Percentiles rank a stretch among this genome's conserved stretches.
These are phyloP conservation scores for Populus ilicifolia DNA, from an alignment of 345 rosid genomes.

Conservation along the genomic window DNA sequence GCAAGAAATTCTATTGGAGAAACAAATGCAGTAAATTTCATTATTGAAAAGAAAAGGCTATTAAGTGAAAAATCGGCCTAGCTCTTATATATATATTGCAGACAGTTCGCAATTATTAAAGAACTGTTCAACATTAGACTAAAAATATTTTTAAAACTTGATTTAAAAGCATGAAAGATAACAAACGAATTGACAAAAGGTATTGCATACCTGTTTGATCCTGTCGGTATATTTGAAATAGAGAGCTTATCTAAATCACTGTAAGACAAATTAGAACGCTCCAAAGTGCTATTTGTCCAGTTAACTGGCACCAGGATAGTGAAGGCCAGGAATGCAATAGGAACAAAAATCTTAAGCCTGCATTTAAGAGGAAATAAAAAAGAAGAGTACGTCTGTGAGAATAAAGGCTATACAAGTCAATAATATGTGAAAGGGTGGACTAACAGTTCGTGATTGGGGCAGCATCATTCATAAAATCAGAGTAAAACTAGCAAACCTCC, in stretches of 20 bases:
- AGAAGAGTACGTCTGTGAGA: not conserved
- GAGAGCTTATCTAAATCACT: conserved; percentile 82
- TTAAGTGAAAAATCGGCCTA: no score
- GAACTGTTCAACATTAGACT: not conserved
- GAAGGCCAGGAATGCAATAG: conserved; percentile 68
- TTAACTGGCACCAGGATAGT: conserved; percentile 76
- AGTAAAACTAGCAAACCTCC: not conserved
- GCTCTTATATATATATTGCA: no score
- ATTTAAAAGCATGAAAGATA: not conserved
- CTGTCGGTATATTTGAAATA: conserved; percentile 77
- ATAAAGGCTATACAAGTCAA: not conserved
- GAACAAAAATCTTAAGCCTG: conserved; percentile 85
- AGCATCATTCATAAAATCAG: not conserved
- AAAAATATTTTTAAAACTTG: not conserved
- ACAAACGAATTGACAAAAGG: conserved; percentile 2
- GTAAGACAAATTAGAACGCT: conserved; percentile 49
- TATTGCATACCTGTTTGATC: conserved; percentile 56
- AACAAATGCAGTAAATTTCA: not conserved
- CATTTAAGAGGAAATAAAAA: conserved; percentile 18
- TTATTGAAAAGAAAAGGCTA: no score
- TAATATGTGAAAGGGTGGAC: not conserved
- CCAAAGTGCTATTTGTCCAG: conserved; percentile 70
- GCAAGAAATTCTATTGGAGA: not conserved
- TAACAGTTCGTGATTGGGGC: not conserved
- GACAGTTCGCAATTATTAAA: not conserved